Evolutionary conservation across 1,284 basidiomycete species (phyloP), one percentile per base, ranked within the genome.

Genomic region (Tausonia pullulans): DNA sequence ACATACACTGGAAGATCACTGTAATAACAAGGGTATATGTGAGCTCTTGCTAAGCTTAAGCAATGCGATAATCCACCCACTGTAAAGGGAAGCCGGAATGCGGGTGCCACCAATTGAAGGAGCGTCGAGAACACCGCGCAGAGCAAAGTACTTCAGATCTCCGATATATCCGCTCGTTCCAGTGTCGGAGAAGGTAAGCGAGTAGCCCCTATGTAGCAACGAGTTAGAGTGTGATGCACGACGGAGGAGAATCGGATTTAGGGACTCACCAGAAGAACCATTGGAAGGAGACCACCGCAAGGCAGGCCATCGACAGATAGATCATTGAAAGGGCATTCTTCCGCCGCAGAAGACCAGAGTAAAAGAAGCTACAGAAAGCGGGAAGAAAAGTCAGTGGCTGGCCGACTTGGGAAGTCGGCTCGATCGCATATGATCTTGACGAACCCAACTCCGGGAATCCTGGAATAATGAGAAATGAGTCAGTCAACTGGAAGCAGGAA

Each of bases 301-400:
- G 74, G 11, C 85, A 83, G 73, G 86, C 85, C 80, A 96, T 83
- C 59, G 84, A 84, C 40, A 92, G 79, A 78, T 86, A 92, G 57
- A 98, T 86, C 90, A 95, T 93, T 27, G 87, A 90, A 7, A 97
- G 80, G 0, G 93, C 94, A 71, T 94, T 96, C 77, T 96, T 96
- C 55, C 90, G 82, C 62, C 90, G 80, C 58, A 86, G 75, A 5
- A 83, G 75, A 70, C 92, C 93, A 45, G 90, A 88, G 58, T 58
- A 60, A 56, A 60, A 64, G 63, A 60, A 60, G 5, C 48, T 70
- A 49, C 71, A 51, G 7, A 43, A 55, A 57, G 40, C 46, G 58
- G 50, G 64, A 65, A 65, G 64, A 65, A 65, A 4, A 16, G 43
- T 43, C 4, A n/a, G 55, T 3, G 11, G 11, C 3, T n/a, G 45